Percentiles rank a stretch among this genome's conserved stretches.
phyloP scores from a whole-genome alignment of 1,139 yeast genomes.

The Saccharomyces hybrid region DNA sequence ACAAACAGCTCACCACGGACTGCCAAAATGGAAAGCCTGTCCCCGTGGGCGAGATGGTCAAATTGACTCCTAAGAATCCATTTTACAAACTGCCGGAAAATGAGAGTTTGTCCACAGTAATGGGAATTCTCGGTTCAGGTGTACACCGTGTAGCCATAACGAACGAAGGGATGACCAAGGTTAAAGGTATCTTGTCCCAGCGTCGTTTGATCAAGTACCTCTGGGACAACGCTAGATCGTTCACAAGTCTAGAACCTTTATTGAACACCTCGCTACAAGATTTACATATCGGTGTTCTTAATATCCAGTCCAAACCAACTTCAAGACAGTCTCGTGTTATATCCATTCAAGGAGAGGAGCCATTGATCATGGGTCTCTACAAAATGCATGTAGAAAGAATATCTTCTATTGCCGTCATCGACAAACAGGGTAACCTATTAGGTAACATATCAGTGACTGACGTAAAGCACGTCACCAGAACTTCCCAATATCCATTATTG shows the following conservation, averaged over 20 bases:
- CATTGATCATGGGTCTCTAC: constrained; percentile 74
- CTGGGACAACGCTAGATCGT: constrained; percentile 87
- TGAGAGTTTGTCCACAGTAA: constrained; percentile 63
- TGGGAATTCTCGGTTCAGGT: constrained; percentile 83
- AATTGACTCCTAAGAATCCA: constrained; percentile 79
- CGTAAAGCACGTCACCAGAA: constrained; percentile 76
- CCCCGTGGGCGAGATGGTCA: constrained; percentile 31
- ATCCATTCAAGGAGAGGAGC: constrained; percentile 77
- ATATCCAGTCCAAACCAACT: constrained; percentile 26
- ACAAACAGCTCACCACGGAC: constrained; percentile 27
- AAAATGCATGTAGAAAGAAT: constrained; percentile 81
- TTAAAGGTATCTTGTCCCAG: constrained; percentile 80
- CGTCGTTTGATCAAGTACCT: constrained; percentile 72
- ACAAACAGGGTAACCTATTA: constrained; percentile 59
- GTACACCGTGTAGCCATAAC: constrained; percentile 88
- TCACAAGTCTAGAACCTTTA: constrained; percentile 68
- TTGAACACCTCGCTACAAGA: constrained; percentile 48
- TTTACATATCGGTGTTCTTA: constrained; percentile 29
- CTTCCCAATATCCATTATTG: constrained; percentile 74
- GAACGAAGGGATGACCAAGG: constrained; percentile 40
- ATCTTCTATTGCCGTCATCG: constrained; percentile 91
- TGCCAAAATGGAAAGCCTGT: constrained; percentile 32
- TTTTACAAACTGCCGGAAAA: constrained; percentile 66
- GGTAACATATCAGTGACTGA: constrained; percentile 95
- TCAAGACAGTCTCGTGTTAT: constrained; percentile 44